Conservation (phyloP, 2,329 filamentous ascomycete genomes). For the Knoxdaviesia capensis region DNA sequence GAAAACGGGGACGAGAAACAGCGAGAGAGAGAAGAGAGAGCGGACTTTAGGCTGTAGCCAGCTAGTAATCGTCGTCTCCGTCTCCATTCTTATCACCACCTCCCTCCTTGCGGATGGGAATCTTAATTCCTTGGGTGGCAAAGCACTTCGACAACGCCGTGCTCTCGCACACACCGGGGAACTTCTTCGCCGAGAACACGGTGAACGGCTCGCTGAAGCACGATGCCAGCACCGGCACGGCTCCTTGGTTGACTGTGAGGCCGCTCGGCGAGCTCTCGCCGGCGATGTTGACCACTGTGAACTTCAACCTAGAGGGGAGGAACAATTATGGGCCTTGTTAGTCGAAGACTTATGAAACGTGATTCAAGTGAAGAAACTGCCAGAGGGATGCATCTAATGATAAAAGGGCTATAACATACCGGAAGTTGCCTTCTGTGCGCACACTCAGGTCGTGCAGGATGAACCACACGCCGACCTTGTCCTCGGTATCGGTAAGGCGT, state of each 20-base stretch:
- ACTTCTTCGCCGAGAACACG: constrained; percentile 94
- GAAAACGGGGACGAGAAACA: background rate
- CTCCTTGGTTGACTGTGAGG: constrained; percentile 45
- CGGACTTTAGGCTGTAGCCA: constrained; percentile 9
- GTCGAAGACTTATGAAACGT: background rate
- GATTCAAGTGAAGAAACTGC: background rate
- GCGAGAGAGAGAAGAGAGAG: background rate
- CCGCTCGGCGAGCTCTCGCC: constrained; percentile 15
- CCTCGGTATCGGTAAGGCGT: constrained; percentile 55
- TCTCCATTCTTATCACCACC: constrained; percentile 22
- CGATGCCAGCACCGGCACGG: constrained; percentile 64
- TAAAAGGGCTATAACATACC: constrained; percentile 30
- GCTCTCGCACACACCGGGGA: constrained; percentile 90
- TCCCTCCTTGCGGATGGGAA: constrained; percentile 82
- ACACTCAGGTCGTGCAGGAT: constrained; percentile 90
- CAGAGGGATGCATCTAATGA: background rate
- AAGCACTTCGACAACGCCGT: constrained; percentile 84
- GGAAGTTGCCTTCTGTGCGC: constrained; percentile 74
- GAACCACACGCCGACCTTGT: constrained; percentile 87
- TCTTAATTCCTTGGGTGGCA: constrained; percentile 86
- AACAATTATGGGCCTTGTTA: background rate
- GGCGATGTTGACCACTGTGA: constrained; percentile 64
- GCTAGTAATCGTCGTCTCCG: constrained; percentile 31
- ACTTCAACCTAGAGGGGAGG: constrained; percentile 27
- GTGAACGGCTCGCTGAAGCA: constrained; percentile 80